Conservation (phyloP, 2,329 filamentous ascomycete species). For the Trichophyton verrucosum region DNA sequence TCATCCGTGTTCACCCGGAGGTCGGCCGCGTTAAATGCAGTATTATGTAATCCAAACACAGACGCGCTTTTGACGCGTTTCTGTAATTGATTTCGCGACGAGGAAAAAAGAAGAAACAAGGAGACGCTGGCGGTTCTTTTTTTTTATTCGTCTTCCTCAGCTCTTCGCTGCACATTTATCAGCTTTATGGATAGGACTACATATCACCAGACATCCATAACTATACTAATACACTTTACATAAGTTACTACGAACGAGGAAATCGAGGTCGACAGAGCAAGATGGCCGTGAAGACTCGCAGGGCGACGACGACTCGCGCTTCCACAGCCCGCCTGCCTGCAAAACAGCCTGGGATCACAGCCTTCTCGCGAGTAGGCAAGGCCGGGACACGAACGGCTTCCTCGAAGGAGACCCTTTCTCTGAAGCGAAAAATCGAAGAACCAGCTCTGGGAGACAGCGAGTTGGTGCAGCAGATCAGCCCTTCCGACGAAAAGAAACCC, state of each 20-base stretch:
- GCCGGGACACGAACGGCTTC: constrained; percentile 19
- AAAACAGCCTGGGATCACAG: constrained; percentile 31
- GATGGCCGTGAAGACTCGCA: constrained; percentile 7
- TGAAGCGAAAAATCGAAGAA: constrained; percentile 28
- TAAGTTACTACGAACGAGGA: neutral
- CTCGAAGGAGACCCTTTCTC: constrained; percentile 24
- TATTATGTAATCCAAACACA: neutral
- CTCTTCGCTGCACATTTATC: neutral
- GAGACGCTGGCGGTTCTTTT: neutral
- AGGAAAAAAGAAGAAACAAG: neutral
- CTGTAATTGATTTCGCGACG: neutral
- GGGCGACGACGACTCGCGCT: neutral
- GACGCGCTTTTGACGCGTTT: neutral
- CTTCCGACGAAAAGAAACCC: neutral
- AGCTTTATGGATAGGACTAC: neutral
- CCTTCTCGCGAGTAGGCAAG: constrained; percentile 36
- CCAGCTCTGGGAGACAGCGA: neutral
- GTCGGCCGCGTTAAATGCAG: neutral
- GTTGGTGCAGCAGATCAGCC: neutral
- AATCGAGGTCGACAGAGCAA: neutral
- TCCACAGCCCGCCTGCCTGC: constrained; percentile 21
- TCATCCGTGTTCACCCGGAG: too few species aligned
- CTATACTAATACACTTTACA: neutral
- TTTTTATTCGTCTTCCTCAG: neutral
- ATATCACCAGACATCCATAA: neutral